Evolutionary conservation across 2,329 filamentous ascomycete genomes (phyloP), one percentile per base, ranked within the genome.

Genomic region (Penicillium sp.): DNA sequence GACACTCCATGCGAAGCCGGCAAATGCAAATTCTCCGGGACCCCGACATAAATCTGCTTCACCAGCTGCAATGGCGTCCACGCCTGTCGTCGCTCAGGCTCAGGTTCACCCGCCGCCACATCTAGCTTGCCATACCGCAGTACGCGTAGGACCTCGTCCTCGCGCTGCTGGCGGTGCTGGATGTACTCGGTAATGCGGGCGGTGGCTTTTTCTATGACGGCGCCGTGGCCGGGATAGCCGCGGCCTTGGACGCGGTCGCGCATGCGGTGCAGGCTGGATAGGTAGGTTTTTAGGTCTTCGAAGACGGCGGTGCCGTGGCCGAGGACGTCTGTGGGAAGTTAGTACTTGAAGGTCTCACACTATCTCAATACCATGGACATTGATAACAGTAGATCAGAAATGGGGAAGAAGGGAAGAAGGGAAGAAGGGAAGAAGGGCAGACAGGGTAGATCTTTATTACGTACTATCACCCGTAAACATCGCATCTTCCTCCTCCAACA

Each of bases 201-300:
- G 26, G 83, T 85, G 0, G 91, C 91, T 64, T 95, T 85, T 40
- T 88, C 85, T 26, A 98, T 83, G 3, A 95, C 86, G 0, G 89
- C 85, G 0, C 95, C 95, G 72, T 99, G 95, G 4, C 91, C 94
- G 0, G 95, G 94, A 75, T 97, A 98, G 1, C 89, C 92, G 53
- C 86, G 82, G 1, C 91, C 90, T 0, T 76, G 68, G 10, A 75
- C 77, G 68, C 91, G 80, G 24, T 78, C 76, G 50, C 83, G 81
- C 92, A 96, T 95, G 65, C 83, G 83, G 42, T 87, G 82, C 13
- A 97, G 81, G 62, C 88, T 92, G 22, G 76, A 73, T 65, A 96
- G 80, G 73, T 96, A 97, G 0, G 81, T 79, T 1, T 79, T 76
- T 9, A 96, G 82, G 65, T 95, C 87, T 75, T 96, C 91, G 68